Base-by-base conservation (phyloP, 164 flowering plant genomes). In the Euptelea pleiosperma region DNA sequence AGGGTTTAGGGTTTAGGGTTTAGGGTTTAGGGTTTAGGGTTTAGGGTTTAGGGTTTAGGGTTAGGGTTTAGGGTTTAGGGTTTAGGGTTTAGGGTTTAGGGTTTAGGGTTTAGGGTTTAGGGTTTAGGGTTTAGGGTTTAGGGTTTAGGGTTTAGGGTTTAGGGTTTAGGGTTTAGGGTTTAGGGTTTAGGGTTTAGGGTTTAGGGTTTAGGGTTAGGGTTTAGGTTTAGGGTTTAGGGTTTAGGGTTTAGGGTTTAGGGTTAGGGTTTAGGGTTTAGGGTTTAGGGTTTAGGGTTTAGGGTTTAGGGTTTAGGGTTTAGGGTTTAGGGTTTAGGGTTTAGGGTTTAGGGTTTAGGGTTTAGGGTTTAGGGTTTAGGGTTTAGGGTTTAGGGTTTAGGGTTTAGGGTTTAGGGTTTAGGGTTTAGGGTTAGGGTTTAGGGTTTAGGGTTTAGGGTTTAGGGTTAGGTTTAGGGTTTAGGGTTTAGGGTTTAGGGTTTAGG, bases 181-280 rank as follows among this genome's bases (percentile, higher is more conserved):
- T 30, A 34, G 58, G 65, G 40, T 42, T 52, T 52, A 53, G 65
- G 65, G 58, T 62, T 62, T 52, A 53, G 65, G 65, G 58, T 62
- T 54, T 52, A 39, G 56, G 65, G 58, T 51, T 63, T 44, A 44
- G 60, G 60, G 44, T 63, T 44, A 44, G 66, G 66, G 52, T 63
- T 63, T 44, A 44, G 65, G 22, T 42, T 63, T 15, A 8, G 57
- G 67, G 67, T 63, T 63, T 63, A 55, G 60, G 67, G 67, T 63
- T 63, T 63, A 63, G 60, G 60, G 67, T 63, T 63, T 63, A 63
- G 60, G 60, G 67, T 63, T 63, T 63, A 54, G 66, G 67, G 53
- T 63, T 63, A 51, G 58, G 60, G 60, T 58, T 58, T 44, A 45
- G 61, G 60, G 60, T 55, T 63, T 45, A 55, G 60, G 60, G 55